Base-by-base conservation (phyloP, 139 green algal genomes). In the Asterochloris sp. region DNA sequence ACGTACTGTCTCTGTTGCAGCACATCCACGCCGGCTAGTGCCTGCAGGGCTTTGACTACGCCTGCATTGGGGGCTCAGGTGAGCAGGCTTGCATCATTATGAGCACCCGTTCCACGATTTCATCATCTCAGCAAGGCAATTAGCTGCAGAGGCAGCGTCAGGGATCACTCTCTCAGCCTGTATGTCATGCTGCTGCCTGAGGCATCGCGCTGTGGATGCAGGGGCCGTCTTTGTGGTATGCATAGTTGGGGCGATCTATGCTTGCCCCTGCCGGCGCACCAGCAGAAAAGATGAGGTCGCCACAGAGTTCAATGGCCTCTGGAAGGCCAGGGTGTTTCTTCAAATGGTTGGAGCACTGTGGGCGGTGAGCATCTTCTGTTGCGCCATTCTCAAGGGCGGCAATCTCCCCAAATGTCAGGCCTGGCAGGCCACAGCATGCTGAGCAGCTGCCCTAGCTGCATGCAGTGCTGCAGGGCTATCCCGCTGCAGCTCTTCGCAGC, bases 161-260 rank as follows among this genome's bases (percentile, higher is more conserved):
- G 13, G 8, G 12, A 16, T 1, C 24, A 9, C 47, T 26, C 14
- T 24, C 12, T 12, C 54, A n/a, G 16, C 6, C 10, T 26, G n/a
- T 14, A 47, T 38, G 21, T 10, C 19, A 1, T 10, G 61, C 15
- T 29, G 16, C 54, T 26, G 12, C 9, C n/a, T 63, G 21, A 69
- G 4, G 15, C 2, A 12, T 68, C 12, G 0, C 10, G 19, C 17
- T 73, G 2, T 77, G 74, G 6, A 54, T 54, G 38, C 82, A 85
- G 82, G 82, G 16, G 63, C 81, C 2, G n/a, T 71, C 29, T 85
- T 85, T n/a, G 24, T 85, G 38, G 38, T 78, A 47, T 85, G 82
- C 82, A 38, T 79, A 21, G 73, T 62, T 64, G 64, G 29, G 19
- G 75, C 82, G 0, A 6, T 78, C 13, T 69, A 26, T 71, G 82